phyloP scores from a whole-genome alignment of 306 rosid genomes.

The Ammopiptanthus mongolicus region DNA sequence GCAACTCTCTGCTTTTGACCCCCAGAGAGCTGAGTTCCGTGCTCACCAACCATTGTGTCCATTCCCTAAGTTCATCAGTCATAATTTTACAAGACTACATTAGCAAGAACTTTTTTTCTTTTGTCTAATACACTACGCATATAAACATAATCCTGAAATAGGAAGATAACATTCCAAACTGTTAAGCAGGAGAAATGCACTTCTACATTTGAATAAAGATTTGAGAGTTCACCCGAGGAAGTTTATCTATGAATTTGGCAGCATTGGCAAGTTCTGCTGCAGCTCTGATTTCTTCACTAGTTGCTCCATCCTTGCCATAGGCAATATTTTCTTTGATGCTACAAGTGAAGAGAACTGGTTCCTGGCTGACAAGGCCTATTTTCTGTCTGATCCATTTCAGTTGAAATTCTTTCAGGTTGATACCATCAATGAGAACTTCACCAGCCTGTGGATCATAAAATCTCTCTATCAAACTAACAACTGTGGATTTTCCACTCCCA shows the following conservation, averaged over 20 bases:
- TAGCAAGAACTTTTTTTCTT: background rate
- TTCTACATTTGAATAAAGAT: background rate
- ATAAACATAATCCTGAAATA: background rate
- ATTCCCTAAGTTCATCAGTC: constrained; percentile 26
- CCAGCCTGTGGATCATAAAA: constrained; percentile 85
- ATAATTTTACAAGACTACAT: background rate
- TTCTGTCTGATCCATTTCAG: constrained; percentile 80
- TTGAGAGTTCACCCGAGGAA: constrained; percentile 49
- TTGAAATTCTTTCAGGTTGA: constrained; percentile 57
- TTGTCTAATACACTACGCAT: background rate
- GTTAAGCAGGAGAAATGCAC: background rate
- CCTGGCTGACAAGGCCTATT: constrained; percentile 81
- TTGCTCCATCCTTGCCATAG: constrained; percentile 68
- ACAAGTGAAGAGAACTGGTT: constrained; percentile 60
- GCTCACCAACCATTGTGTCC: constrained; percentile 74
- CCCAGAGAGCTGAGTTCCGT: constrained; percentile 78
- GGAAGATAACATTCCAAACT: background rate
- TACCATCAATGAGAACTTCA: constrained; percentile 67
- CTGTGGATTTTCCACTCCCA: constrained; percentile 86
- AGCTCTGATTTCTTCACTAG: constrained; percentile 58
- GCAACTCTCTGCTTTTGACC: constrained; percentile 60
- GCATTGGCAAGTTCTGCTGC: constrained; percentile 82
- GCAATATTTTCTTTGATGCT: constrained; percentile 78
- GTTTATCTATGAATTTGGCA: constrained; percentile 58
- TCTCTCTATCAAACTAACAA: constrained; percentile 72